Evolutionary conservation across 805 yeast genomes (phyloP).

Genomic region (Saccharomycopsis selenospora): DNA sequence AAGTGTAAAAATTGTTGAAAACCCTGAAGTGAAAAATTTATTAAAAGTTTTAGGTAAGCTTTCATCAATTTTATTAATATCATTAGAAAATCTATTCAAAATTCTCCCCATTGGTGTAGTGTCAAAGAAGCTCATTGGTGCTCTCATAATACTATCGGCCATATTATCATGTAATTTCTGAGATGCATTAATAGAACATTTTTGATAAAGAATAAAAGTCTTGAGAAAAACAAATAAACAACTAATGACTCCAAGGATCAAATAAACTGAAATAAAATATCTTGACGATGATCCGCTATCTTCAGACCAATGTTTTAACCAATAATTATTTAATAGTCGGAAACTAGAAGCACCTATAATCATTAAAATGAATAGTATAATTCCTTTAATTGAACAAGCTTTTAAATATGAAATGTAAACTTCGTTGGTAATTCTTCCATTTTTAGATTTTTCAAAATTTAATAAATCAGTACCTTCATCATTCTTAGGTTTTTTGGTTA

Average conservation of each 20-base stretch:
- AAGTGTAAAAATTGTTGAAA: slow-evolving; percentile 44
- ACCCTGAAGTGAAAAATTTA: slow-evolving; percentile 38
- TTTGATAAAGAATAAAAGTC: slow-evolving; percentile 43
- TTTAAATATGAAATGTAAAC: slow-evolving; percentile 49
- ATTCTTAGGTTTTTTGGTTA: too few relatives aligned
- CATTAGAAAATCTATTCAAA: slow-evolving; percentile 58
- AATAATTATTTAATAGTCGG: slow-evolving; percentile 43
- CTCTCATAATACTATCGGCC: slow-evolving; percentile 45
- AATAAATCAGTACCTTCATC: background rate
- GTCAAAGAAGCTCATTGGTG: slow-evolving; percentile 65
- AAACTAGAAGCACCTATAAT: slow-evolving; percentile 33
- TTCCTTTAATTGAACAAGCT: slow-evolving; percentile 51
- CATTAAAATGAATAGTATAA: slow-evolving; percentile 32
- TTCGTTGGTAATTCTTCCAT: slow-evolving; percentile 49
- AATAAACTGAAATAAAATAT: slow-evolving; percentile 49
- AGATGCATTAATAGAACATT: slow-evolving; percentile 52
- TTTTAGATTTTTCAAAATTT: slow-evolving; percentile 45
- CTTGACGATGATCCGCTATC: slow-evolving; percentile 28
- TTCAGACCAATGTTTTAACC: slow-evolving; percentile 67
- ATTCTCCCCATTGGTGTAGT: slow-evolving; percentile 64
- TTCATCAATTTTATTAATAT: slow-evolving; percentile 50
- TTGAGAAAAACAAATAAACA: slow-evolving; percentile 41
- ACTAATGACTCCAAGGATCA: slow-evolving; percentile 45
- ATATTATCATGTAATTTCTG: slow-evolving; percentile 48
- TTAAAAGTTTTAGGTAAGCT: slow-evolving; percentile 49